Conservation (phyloP, 768 basidiomycete genomes). For the Sarcomyxa edulis region DNA sequence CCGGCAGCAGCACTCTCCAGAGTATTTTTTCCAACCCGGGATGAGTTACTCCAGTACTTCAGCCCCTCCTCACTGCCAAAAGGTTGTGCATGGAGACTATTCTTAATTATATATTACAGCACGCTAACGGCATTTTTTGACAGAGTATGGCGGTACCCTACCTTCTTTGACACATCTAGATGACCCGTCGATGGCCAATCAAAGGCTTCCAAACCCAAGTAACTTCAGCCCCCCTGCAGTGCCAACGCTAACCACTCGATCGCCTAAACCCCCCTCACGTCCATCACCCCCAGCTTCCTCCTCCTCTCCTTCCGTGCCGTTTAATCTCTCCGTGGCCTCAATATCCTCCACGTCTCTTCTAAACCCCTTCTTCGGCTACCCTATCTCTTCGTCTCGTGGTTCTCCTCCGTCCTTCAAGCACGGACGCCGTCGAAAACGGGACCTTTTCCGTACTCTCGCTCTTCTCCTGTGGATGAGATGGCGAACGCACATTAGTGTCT, state of each 20-base stretch:
- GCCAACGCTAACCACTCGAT: constrained; percentile 6
- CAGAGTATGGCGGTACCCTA: constrained; percentile 68
- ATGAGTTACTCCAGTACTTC: constrained; percentile 54
- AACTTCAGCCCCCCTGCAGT: constrained; percentile 9
- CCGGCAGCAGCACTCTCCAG: constrained; percentile 55
- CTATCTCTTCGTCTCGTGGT: constrained; percentile 31
- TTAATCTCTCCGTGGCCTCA: constrained; percentile 19
- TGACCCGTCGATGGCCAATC: constrained; percentile 37
- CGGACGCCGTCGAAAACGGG: constrained; percentile 65
- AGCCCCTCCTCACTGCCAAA: constrained; percentile 47
- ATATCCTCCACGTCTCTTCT: constrained; percentile 53
- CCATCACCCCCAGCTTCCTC: constrained; percentile 11
- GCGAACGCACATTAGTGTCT: constrained; percentile 36
- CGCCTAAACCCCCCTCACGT: constrained; percentile 8
- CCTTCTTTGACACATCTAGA: constrained; percentile 44
- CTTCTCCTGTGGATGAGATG: constrained; percentile 66
- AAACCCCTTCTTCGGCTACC: constrained; percentile 78
- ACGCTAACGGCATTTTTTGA: constrained; percentile 14
- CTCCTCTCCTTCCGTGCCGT: constrained; percentile 11
- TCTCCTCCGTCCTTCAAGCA: constrained; percentile 44
- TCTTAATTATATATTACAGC: constrained; percentile 1
- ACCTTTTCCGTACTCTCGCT: constrained; percentile 57
- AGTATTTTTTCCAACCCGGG: constrained; percentile 58
- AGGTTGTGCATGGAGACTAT: constrained; percentile 33
- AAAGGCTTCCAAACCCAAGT: not conserved